These are phyloP conservation scores for grape (Vitis vinifera) DNA, from an alignment of 164 flowering plant genomes.

Conservation along the genomic window DNA sequence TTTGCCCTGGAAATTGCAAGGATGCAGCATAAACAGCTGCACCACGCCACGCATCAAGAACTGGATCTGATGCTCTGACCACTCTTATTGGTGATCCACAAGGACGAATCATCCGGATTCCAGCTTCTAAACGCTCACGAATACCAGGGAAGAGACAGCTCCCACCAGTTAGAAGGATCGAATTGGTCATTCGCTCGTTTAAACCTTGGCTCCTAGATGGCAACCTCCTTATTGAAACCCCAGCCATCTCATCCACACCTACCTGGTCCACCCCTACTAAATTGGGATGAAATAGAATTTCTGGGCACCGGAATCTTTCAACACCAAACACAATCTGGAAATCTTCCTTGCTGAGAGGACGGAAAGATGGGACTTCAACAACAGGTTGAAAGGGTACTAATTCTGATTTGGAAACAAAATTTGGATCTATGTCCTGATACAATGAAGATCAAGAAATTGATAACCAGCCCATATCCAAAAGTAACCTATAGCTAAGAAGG, in stretches of 20 bases:
- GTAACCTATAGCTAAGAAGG: neutral
- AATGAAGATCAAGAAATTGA: slow-evolving; percentile 1
- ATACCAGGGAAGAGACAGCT: slow-evolving; percentile 78
- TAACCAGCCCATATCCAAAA: neutral
- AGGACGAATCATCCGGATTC: slow-evolving; percentile 83
- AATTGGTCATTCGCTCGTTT: slow-evolving; percentile 61
- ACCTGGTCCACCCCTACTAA: slow-evolving; percentile 84
- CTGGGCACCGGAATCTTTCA: slow-evolving; percentile 97
- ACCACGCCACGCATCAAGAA: slow-evolving; percentile 94
- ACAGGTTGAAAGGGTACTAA: slow-evolving; percentile 36
- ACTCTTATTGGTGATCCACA: slow-evolving; percentile 72
- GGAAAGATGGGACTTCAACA: slow-evolving; percentile 57
- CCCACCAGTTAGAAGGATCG: slow-evolving; percentile 88
- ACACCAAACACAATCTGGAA: slow-evolving; percentile 80
- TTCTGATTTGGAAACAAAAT: slow-evolving; percentile 61
- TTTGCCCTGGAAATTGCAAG: slow-evolving; percentile 50
- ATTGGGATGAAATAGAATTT: slow-evolving; percentile 82
- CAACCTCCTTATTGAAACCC: slow-evolving; percentile 75
- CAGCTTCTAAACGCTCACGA: slow-evolving; percentile 77
- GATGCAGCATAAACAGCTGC: slow-evolving; percentile 75
- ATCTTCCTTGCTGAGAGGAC: slow-evolving; percentile 89
- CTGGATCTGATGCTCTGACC: slow-evolving; percentile 69
- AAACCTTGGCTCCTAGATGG: slow-evolving; percentile 27
- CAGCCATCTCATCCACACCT: slow-evolving; percentile 94
- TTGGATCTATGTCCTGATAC: slow-evolving; percentile 84